phyloP scores from a whole-genome alignment of 139 green algal genomes.

The Zygnema circumcarinatum region DNA sequence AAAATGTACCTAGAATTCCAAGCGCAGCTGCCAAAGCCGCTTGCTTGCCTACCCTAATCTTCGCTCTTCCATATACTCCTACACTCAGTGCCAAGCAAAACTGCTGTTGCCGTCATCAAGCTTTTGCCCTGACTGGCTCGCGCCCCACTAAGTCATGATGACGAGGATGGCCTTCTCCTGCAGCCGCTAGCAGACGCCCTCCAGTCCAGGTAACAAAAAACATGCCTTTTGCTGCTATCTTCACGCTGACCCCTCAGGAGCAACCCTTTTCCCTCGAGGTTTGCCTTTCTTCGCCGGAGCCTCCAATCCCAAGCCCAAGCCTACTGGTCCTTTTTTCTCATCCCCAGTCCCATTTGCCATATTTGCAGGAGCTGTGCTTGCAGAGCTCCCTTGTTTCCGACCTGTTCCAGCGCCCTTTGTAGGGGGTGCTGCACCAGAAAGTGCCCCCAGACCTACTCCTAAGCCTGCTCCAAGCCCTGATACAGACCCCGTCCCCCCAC shows the following conservation, averaged over 20 bases:
- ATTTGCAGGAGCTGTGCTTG: not conserved
- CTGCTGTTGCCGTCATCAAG: not conserved
- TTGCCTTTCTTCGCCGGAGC: conserved; percentile 25
- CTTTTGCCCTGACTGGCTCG: no score
- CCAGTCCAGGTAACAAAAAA: not conserved
- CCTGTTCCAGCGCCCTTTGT: conserved; percentile 3
- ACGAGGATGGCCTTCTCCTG: not conserved
- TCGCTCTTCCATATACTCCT: not conserved
- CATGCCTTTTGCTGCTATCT: not conserved
- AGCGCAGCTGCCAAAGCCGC: not conserved
- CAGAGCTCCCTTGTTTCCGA: not conserved
- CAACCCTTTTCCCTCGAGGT: conserved; percentile 13
- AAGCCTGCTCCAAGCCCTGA: conserved; percentile 19
- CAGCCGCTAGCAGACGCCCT: not conserved
- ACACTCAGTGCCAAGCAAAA: not conserved
- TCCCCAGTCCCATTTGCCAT: not conserved
- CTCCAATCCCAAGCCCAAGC: conserved; percentile 5
- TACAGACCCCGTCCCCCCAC: not conserved
- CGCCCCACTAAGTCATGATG: no score
- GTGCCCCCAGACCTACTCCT: conserved; percentile 19
- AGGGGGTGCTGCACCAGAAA: conserved; percentile 19
- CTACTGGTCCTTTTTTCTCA: conserved; percentile 15
- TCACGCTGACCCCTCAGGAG: not conserved
- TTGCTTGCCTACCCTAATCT: not conserved
- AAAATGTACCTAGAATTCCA: not conserved